phyloP scores from a whole-genome alignment of 129 eudicot genomes.

The Flaveria ramosissima region DNA sequence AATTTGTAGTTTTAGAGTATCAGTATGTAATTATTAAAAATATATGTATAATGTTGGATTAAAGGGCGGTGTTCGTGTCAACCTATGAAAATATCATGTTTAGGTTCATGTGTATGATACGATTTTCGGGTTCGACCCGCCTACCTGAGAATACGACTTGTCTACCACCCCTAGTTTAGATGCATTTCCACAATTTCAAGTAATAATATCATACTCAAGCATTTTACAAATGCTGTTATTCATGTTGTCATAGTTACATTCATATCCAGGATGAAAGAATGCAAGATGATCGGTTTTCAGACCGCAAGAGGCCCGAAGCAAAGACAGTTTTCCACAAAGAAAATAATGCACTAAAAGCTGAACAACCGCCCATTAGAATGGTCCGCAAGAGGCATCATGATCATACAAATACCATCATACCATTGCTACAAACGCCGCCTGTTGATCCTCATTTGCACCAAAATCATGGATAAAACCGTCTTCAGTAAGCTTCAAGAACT shows the following conservation, averaged over 20 bases:
- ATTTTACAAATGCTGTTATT: too few species aligned
- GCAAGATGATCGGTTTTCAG: conserved; percentile 36
- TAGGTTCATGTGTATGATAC: too few species aligned
- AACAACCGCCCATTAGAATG: conserved; percentile 36
- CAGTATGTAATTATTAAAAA: background rate
- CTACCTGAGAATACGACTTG: background rate
- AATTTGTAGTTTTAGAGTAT: background rate
- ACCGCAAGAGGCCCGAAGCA: conserved; percentile 41
- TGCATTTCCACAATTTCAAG: background rate
- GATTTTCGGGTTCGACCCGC: background rate
- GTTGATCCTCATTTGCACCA: conserved; percentile 27
- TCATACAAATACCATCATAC: conserved; percentile 20
- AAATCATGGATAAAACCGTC: background rate
- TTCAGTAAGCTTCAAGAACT: conserved; percentile 30
- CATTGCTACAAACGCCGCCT: conserved; percentile 18
- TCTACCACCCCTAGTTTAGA: background rate
- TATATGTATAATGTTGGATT: background rate
- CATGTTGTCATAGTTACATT: background rate
- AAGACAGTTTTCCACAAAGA: conserved; percentile 20
- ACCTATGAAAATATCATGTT: background rate
- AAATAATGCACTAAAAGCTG: conserved; percentile 20
- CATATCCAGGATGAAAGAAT: conserved; percentile 35
- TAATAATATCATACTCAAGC: background rate
- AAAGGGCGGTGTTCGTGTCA: background rate
- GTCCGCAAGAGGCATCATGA: conserved; percentile 55